These are phyloP conservation scores for Vigna radiata DNA, from an alignment of 306 rosid species.

Conservation along the genomic window DNA sequence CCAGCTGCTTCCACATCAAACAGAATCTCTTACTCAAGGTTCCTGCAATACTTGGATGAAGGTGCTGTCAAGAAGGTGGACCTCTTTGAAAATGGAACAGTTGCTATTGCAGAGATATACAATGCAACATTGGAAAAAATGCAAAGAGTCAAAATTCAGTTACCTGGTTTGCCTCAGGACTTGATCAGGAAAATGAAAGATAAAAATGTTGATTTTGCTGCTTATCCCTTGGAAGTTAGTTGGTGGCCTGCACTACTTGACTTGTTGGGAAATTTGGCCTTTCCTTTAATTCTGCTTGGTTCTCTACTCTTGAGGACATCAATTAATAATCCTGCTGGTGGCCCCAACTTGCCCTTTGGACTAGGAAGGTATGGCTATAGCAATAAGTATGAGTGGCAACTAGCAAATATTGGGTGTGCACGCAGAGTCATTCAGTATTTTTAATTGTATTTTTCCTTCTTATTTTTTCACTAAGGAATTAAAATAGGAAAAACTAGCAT, in stretches of 20 bases:
- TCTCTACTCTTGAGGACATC: constrained; percentile 57
- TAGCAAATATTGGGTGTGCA: background rate
- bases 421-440: background rate
- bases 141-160: constrained; percentile 74
- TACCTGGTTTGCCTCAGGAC: constrained; percentile 70
- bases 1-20: constrained; percentile 63
- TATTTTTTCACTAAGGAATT: background rate
- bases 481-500: background rate
- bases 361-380: constrained; percentile 65
- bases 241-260: constrained; percentile 58
- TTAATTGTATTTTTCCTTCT: background rate
- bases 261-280: constrained; percentile 67
- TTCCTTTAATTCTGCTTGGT: constrained; percentile 72
- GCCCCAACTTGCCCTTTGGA: constrained; percentile 83
- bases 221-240: constrained; percentile 59
- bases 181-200: constrained; percentile 68
- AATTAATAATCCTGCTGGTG: constrained; percentile 62
- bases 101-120: constrained; percentile 74
- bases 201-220: constrained; percentile 71
- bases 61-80: constrained; percentile 75
- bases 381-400: background rate
- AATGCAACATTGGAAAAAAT: constrained; percentile 63
- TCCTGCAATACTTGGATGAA: constrained; percentile 71
- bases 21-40: constrained; percentile 73
- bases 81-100: constrained; percentile 72